A percentile compares a stretch with the other conserved stretches of the same genome.
Conservation (phyloP, 2,329 filamentous ascomycete genomes). For the Diaporthe sp. region DNA sequence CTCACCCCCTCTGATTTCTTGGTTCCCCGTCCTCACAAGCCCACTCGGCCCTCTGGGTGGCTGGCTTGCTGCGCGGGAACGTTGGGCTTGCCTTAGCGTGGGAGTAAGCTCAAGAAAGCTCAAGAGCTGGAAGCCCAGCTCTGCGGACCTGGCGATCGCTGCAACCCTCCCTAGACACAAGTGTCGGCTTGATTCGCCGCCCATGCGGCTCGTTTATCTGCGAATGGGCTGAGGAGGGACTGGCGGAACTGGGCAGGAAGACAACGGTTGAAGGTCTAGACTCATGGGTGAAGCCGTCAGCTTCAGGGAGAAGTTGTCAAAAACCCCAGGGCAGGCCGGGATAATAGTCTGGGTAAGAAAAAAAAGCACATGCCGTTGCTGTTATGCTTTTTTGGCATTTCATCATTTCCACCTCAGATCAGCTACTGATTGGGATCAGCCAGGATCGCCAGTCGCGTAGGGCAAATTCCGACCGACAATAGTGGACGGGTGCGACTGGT, state of each 20-base stretch:
- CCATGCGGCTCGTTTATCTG: constrained; percentile 12
- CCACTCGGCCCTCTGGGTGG: background rate
- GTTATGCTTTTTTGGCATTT: constrained; percentile 20
- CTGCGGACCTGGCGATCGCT: constrained; percentile 11
- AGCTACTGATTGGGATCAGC: constrained; percentile 27
- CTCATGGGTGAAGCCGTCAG: constrained; percentile 8
- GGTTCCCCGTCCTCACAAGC: background rate
- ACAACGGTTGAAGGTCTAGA: background rate
- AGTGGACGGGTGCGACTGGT: constrained; percentile 13
- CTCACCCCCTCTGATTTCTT: background rate
- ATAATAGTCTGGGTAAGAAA: background rate
- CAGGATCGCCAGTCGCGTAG: constrained; percentile 23
- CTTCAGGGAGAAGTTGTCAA: background rate
- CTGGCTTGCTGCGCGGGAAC: background rate
- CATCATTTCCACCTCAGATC: constrained; percentile 16
- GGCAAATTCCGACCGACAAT: constrained; percentile 24
- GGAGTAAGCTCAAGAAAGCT: constrained; percentile 16
- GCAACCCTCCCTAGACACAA: constrained; percentile 4
- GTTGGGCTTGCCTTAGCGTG: constrained; percentile 23
- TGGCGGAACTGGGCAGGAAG: background rate
- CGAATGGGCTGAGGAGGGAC: background rate
- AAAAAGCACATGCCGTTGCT: background rate
- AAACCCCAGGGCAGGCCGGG: background rate
- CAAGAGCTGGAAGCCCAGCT: constrained; percentile 6
- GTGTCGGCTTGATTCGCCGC: constrained; percentile 23